These are phyloP conservation scores for Microthlaspi erraticum DNA, from an alignment of 345 rosid species.

Conservation along the genomic window DNA sequence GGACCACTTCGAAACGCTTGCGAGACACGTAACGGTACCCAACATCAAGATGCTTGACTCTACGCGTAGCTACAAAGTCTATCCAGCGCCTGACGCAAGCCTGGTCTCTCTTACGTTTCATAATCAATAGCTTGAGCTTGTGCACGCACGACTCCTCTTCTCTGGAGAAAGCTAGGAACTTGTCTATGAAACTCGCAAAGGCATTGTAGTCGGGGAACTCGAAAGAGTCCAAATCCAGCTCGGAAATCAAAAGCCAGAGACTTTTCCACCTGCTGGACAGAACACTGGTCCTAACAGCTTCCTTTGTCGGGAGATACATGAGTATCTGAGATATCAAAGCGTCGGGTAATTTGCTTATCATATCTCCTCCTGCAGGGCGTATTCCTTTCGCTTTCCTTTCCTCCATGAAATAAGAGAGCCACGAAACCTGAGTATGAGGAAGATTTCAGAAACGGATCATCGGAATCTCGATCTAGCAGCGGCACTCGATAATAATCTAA, in stretches of 20 bases:
- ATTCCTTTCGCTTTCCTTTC: background rate
- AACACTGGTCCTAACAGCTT: conserved; percentile 5
- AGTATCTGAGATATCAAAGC: no score
- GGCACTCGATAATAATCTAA: no score
- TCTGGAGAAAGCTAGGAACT: conserved; percentile 4
- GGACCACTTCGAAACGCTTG: background rate
- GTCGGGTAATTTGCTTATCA: conserved; percentile 29
- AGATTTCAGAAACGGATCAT: no score
- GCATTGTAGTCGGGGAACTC: conserved; percentile 6
- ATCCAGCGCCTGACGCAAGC: conserved; percentile 12
- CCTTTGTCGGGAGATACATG: conserved; percentile 2
- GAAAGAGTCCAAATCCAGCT: background rate
- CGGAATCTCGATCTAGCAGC: no score
- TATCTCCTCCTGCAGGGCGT: background rate
- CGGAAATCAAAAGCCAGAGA: background rate
- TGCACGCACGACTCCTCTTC: background rate
- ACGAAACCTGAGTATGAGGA: background rate
- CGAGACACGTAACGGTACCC: no score
- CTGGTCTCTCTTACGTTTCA: background rate
- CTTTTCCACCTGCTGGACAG: conserved; percentile 22
- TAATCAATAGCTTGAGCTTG: conserved; percentile 2
- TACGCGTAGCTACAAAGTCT: background rate
- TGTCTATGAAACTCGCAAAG: conserved; percentile 1
- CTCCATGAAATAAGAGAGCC: background rate
- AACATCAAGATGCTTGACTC: conserved; percentile 19